Conservation (phyloP, 2,329 filamentous ascomycete species). For the Zasmidium cellare region DNA sequence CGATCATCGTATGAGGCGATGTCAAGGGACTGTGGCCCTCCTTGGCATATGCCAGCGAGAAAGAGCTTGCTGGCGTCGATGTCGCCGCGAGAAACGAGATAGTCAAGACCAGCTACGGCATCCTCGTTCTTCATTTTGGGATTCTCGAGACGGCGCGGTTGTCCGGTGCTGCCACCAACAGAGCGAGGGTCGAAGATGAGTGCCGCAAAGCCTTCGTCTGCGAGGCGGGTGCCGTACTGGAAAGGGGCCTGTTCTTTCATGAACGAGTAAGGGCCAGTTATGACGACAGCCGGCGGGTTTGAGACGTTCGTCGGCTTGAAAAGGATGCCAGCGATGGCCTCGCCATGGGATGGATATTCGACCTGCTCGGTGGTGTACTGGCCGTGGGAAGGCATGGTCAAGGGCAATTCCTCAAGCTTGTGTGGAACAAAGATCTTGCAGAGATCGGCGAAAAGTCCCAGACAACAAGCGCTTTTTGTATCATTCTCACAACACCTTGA, state of each 20-base stretch:
- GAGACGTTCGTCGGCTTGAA: slow-evolving; percentile 1
- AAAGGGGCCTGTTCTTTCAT: slow-evolving; percentile 11
- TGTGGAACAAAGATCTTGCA: too few species aligned
- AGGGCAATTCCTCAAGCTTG: too few species aligned
- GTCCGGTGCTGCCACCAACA: slow-evolving; percentile 6
- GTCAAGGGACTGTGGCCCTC: slow-evolving; percentile 5
- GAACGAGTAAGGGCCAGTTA: slow-evolving; percentile 12
- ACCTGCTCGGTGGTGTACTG: slow-evolving; percentile 11
- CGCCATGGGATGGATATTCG: slow-evolving; percentile 7
- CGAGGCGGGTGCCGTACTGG: slow-evolving; percentile 9
- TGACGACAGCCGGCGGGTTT: slow-evolving; percentile 7
- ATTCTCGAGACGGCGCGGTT: slow-evolving; percentile 7
- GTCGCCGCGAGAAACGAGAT: slow-evolving; percentile 2
- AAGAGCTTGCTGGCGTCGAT: slow-evolving; percentile 2
- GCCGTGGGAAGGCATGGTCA: slow-evolving; percentile 2
- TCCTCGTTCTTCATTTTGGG: slow-evolving; percentile 14
- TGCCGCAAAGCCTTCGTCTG: slow-evolving; percentile 9
- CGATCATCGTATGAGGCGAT: slow-evolving; percentile 7
- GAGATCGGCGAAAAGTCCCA: too few species aligned
- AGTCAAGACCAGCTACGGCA: slow-evolving; percentile 6
- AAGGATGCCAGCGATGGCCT: slow-evolving; percentile 3
- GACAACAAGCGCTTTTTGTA: too few species aligned
- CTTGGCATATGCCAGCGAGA: slow-evolving; percentile 7
- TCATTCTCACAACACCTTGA: too few species aligned
- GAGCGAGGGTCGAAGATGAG: slow-evolving; percentile 12